Evolutionary conservation across 2,329 filamentous ascomycete species (phyloP).

Genomic region (Nothomitra cinnamomea): DNA sequence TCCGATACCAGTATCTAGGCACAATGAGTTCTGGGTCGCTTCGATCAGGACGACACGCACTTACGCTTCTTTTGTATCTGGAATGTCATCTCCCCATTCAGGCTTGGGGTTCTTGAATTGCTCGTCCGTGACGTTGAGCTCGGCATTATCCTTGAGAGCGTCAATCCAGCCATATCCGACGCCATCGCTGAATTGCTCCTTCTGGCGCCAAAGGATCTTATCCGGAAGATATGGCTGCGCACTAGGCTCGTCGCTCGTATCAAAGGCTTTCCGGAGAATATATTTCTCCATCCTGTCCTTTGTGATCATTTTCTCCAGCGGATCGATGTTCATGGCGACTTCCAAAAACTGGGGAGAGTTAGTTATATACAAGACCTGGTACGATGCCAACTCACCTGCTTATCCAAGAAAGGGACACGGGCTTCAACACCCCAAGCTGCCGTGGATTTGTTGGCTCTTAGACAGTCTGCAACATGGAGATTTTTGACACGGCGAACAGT

Average conservation of each 20-base stretch:
- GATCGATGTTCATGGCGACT: constrained; percentile 83
- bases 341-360: constrained; percentile 57
- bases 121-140: constrained; percentile 80
- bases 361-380: neutral
- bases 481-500: constrained; percentile 91
- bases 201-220: constrained; percentile 93
- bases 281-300: constrained; percentile 88
- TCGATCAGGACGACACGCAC: constrained; percentile 18
- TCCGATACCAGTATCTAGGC: constrained; percentile 79
- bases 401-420: constrained; percentile 94
- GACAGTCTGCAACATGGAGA: constrained; percentile 87
- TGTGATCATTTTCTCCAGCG: constrained; percentile 88
- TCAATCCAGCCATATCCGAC: constrained; percentile 99
- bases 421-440: constrained; percentile 96
- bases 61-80: constrained; percentile 90
- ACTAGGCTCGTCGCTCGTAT: constrained; percentile 72
- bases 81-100: constrained; percentile 85
- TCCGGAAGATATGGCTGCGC: constrained; percentile 80
- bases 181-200: constrained; percentile 98
- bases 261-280: constrained; percentile 93
- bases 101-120: constrained; percentile 97
- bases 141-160: constrained; percentile 84
- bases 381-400: constrained; percentile 39
- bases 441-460: constrained; percentile 97
- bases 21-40: neutral